A percentile compares a stretch with the other conserved stretches of the same genome.
phyloP scores from a whole-genome alignment of 2,329 filamentous ascomycete genomes.

The Aspergillus sp. region DNA sequence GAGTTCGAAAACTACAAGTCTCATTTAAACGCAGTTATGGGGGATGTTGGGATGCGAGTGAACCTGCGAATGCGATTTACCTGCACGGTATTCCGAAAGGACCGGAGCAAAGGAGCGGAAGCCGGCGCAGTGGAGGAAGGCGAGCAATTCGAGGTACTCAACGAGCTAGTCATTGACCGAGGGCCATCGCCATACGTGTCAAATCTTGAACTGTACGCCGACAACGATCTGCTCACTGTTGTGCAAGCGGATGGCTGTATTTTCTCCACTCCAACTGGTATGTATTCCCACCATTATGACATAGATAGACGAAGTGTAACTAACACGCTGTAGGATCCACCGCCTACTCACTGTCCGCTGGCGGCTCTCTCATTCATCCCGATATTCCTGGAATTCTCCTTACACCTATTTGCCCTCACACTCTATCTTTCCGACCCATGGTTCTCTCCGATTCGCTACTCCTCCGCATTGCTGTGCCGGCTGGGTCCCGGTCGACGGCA shows the following conservation, averaged over 20 bases:
- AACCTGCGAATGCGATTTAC: conserved; percentile 99
- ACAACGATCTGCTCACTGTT: conserved; percentile 90
- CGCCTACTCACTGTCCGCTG: conserved; percentile 92
- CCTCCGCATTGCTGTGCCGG: conserved; percentile 82
- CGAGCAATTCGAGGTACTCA: conserved; percentile 96
- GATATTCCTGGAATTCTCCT: conserved; percentile 96
- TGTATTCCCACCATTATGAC: conserved; percentile 18
- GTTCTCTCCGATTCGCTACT: conserved; percentile 93
- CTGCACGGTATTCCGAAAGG: conserved; percentile 87
- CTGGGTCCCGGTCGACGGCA: conserved; percentile 82
- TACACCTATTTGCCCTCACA: conserved; percentile 96
- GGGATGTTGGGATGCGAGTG: conserved; percentile 91
- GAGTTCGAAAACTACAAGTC: conserved; percentile 88
- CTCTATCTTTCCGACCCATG: conserved; percentile 95
- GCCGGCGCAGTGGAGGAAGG: conserved; percentile 72
- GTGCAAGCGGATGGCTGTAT: conserved; percentile 97
- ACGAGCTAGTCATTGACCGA: conserved; percentile 97
- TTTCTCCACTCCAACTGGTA: conserved; percentile 89
- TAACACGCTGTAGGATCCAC: conserved; percentile 61
- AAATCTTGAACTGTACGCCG: conserved; percentile 92
- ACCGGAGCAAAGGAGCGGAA: conserved; percentile 44
- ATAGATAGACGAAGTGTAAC: background rate
- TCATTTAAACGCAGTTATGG: conserved; percentile 87
- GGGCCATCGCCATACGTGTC: conserved; percentile 96
- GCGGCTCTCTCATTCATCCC: conserved; percentile 91